These are phyloP conservation scores for Fusarium concolor DNA, from an alignment of 2,329 filamentous ascomycete species.

Conservation along the genomic window DNA sequence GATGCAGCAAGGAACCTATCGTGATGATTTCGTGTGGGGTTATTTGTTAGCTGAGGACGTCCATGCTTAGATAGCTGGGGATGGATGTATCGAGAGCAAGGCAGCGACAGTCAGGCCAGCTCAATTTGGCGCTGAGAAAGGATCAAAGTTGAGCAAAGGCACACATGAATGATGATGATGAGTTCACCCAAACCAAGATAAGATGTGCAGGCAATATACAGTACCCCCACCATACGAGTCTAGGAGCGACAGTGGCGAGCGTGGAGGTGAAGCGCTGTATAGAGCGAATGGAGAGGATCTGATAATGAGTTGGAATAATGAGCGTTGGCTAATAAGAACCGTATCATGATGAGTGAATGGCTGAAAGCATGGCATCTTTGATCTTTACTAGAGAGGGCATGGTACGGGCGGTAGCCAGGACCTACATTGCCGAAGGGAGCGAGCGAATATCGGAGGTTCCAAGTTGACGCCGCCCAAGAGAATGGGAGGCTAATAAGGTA, in stretches of 20 bases:
- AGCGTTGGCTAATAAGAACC: conserved; percentile 41
- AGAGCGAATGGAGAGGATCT: conserved; percentile 39
- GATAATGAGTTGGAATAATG: conserved; percentile 39
- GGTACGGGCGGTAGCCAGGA: conserved; percentile 27
- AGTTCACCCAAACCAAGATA: conserved; percentile 35
- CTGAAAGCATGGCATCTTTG: conserved; percentile 18
- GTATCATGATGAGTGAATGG: conserved; percentile 33
- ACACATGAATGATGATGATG: conserved; percentile 23
- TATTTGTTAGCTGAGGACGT: conserved; percentile 19
- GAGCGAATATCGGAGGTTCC: conserved; percentile 37
- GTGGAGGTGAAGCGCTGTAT: conserved; percentile 23
- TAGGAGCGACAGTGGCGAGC: conserved; percentile 26
- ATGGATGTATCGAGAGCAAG: conserved; percentile 1
- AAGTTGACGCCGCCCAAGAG: conserved; percentile 14
- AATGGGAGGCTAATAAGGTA: conserved; percentile 26
- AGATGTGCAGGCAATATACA: conserved; percentile 22
- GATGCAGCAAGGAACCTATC: conserved; percentile 7
- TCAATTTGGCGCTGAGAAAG: conserved; percentile 15
- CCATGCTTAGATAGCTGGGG: background rate
- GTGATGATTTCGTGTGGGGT: conserved; percentile 22
- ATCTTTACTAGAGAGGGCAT: conserved; percentile 33
- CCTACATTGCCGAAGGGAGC: conserved; percentile 19
- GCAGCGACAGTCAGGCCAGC: conserved; percentile 19
- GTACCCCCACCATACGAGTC: conserved; percentile 29
- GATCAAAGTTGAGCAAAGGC: conserved; percentile 7